Conservation (phyloP, 208 protist species). For the Naegleria lovaniensis region DNA sequence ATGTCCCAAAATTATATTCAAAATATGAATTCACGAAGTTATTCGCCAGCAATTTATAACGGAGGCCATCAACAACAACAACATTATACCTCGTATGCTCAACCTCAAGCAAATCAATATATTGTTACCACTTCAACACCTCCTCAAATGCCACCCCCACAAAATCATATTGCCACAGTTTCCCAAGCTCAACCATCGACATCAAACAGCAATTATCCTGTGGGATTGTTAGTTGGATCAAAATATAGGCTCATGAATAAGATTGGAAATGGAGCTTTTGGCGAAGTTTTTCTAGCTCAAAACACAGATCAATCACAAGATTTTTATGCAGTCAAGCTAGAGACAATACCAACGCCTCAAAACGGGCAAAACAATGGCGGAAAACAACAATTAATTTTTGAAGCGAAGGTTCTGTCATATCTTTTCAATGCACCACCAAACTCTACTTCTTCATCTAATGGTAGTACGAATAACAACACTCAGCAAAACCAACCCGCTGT, state of each 20-base stretch:
- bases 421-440: neutral
- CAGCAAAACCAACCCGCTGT: neutral
- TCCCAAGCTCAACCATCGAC: neutral
- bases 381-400: constrained; percentile 14
- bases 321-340: neutral
- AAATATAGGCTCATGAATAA: neutral
- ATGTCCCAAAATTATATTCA: neutral
- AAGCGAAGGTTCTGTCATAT: neutral
- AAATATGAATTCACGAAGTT: neutral
- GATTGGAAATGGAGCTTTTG: neutral
- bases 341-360: neutral
- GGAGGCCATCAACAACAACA: neutral
- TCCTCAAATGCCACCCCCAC: neutral
- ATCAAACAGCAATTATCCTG: neutral
- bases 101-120: neutral
- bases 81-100: neutral
- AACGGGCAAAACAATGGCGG: neutral
- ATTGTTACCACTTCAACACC: neutral
- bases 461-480: neutral
- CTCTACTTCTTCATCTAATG: neutral
- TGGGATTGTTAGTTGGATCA: neutral
- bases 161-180: neutral
- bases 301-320: neutral
- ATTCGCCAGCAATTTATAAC: neutral
- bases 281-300: neutral